Evolutionary conservation across 352 stramenopile species (phyloP), one percentile per base, ranked within the genome.

Genomic region (Phytopythium delawarense): DNA sequence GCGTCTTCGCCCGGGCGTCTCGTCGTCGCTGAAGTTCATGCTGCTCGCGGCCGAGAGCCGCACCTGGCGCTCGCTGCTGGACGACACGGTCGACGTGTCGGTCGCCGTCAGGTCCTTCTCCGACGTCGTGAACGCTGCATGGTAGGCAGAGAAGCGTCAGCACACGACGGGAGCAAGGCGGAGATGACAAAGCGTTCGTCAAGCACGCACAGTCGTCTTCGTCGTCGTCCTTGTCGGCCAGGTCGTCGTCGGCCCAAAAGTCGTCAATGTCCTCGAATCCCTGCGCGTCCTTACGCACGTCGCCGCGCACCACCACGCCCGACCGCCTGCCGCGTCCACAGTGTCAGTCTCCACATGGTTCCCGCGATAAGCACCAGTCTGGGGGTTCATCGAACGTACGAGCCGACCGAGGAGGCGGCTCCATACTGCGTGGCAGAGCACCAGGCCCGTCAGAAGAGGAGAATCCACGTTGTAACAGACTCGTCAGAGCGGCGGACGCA

Each of bases 211-310:
- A 58, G 34, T 87, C 74, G 23, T 84, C 70, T 46, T 78, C 63
- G 15, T 68, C 71, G 48, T 81, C 72, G 23, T 82, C 71, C 28
- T 79, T 76, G 58, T 83, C 73, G 20, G 62, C 69, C 12, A 59
- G 57, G 39, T 74, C 61, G 56, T 87, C 75, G 28, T 95, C 82
- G 37, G 79, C 82, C 84, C 84, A 95, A 57, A 95, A 95, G 50
- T 95, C 87, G 66, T 95, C 87, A 48, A 93, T 88, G 52, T 95
- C 87, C 51, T 95, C 84, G 55, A 95, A 95, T 0, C 87, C 87
- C 28, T 93, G 68, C 1, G 75, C 82, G 48, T 95, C 87, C 34
- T 85, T 89, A 20, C 81, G 86, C 48, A 92, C 80, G 21, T 91
- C 78, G 7, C 60, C 74, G 21, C 79, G 83, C 32, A 91, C 77